phyloP scores from a whole-genome alignment of 2,329 filamentous ascomycete genomes.

The Beauveria sp. region DNA sequence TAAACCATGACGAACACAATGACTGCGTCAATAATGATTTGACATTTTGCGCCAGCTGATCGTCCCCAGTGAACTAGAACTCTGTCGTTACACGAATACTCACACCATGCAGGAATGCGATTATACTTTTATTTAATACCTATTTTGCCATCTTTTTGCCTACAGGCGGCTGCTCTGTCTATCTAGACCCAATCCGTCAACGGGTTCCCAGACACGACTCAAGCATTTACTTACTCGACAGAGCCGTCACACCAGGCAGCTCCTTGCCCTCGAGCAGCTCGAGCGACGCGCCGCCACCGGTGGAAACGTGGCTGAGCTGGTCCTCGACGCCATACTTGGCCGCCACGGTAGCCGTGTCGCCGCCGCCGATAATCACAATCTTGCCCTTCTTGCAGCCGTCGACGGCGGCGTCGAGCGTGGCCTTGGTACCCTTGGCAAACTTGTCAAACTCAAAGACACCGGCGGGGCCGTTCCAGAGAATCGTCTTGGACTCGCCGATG shows the following conservation, averaged over 20 bases:
- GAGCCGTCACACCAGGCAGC: conserved; percentile 82
- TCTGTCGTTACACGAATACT: not conserved
- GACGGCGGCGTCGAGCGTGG: conserved; percentile 82
- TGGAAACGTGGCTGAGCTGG: conserved; percentile 97
- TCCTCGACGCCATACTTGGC: conserved; percentile 95
- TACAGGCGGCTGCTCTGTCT: conserved; percentile 2
- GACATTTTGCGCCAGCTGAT: not conserved
- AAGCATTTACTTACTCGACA: conserved; percentile 67
- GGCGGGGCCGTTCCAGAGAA: conserved; percentile 97
- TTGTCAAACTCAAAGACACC: conserved; percentile 97
- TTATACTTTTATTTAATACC: not conserved
- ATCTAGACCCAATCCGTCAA: conserved; percentile 4
- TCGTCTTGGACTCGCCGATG: conserved; percentile 84
- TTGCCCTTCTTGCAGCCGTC: conserved; percentile 70
- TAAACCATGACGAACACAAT: not conserved
- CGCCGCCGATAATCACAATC: conserved; percentile 97
- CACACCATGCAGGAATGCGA: not conserved
- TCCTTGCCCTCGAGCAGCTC: conserved; percentile 98
- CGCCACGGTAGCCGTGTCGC: conserved; percentile 95
- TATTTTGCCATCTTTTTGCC: not conserved
- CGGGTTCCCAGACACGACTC: conserved; percentile 2
- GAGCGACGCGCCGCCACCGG: conserved; percentile 88
- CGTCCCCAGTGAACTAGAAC: not conserved
- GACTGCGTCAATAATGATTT: not conserved
- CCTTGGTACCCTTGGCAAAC: conserved; percentile 88